These are phyloP conservation scores for Nannochloropsis oceanica DNA, from an alignment of 108 stramenopile species.

Conservation along the genomic window DNA sequence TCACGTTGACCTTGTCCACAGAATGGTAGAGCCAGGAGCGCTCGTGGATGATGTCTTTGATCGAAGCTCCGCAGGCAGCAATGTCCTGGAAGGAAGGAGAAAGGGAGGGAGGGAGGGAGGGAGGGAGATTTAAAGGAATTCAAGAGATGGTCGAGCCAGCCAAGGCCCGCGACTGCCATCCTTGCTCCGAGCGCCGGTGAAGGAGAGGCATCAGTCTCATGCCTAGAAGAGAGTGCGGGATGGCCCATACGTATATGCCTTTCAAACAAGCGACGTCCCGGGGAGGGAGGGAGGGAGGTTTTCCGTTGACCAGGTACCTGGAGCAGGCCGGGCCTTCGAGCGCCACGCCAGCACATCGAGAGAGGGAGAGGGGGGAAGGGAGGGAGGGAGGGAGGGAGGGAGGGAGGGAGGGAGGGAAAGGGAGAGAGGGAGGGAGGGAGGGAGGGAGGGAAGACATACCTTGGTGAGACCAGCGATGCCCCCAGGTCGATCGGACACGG, in stretches of 20 bases:
- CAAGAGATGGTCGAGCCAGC: no score
- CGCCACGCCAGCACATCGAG: not conserved
- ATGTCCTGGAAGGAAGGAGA: not conserved
- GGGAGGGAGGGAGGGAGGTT: no score
- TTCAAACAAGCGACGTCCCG: no score
- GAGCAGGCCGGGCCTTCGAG: no score
- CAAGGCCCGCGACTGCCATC: not conserved
- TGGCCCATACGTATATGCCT: no score
- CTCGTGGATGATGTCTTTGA: constrained; percentile 94
- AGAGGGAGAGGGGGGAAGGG: not conserved
- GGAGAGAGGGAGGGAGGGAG: not conserved
- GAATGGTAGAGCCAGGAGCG: constrained; percentile 79
- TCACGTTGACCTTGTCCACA: constrained; percentile 79
- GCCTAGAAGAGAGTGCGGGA: no score
- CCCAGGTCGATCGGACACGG: constrained; percentile 79
- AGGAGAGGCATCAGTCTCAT: not conserved
- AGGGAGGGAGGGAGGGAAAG: not conserved
- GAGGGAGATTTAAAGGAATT: no score
- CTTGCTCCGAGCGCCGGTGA: not conserved
- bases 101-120: not conserved
- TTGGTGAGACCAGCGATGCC: constrained; percentile 65
- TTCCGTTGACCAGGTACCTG: no score
- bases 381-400: not conserved
- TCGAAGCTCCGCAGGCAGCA: constrained; percentile 52
- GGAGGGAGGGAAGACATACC: not conserved